Evolutionary conservation across 2,329 filamentous ascomycete species (phyloP).

Genomic region (Trichoderma afroharzianum): DNA sequence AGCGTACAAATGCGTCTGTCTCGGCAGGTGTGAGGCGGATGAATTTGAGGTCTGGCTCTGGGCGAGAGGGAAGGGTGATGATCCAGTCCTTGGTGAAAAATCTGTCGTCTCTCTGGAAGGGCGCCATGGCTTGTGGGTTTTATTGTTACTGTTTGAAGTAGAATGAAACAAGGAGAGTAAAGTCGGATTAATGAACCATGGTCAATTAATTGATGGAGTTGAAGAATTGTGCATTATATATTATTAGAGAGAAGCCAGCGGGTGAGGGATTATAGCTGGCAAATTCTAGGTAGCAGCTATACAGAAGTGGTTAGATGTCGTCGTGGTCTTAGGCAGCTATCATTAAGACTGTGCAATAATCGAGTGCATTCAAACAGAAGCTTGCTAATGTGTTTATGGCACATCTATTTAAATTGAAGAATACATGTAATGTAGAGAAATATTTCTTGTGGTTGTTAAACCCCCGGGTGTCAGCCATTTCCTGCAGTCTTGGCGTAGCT

Average conservation of each 20-base stretch:
- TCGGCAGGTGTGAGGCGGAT: not conserved
- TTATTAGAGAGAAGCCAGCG: not conserved
- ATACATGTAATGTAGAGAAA: not conserved
- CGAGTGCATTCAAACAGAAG: not conserved
- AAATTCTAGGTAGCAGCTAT: not conserved
- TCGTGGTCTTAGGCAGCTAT: not conserved
- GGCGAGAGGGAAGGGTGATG: not conserved
- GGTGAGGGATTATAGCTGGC: not conserved
- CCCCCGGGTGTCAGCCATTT: not conserved
- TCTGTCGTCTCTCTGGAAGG: not conserved
- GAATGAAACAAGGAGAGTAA: not conserved
- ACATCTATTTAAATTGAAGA: not conserved
- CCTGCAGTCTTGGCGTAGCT: not conserved
- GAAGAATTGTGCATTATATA: not conserved
- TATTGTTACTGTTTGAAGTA: not conserved
- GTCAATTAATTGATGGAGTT: not conserved
- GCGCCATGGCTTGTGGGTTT: not conserved
- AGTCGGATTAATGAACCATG: not conserved
- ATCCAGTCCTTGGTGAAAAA: not conserved
- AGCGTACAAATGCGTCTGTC: not conserved
- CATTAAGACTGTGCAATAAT: not conserved
- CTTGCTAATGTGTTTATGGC: not conserved
- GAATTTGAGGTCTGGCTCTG: not conserved
- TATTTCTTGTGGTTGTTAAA: not conserved
- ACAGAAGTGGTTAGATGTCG: not conserved